Evolutionary conservation across 129 eudicot genomes (phyloP), one percentile per base, ranked within the genome.

Genomic region (Saposhnikovia divaricata): DNA sequence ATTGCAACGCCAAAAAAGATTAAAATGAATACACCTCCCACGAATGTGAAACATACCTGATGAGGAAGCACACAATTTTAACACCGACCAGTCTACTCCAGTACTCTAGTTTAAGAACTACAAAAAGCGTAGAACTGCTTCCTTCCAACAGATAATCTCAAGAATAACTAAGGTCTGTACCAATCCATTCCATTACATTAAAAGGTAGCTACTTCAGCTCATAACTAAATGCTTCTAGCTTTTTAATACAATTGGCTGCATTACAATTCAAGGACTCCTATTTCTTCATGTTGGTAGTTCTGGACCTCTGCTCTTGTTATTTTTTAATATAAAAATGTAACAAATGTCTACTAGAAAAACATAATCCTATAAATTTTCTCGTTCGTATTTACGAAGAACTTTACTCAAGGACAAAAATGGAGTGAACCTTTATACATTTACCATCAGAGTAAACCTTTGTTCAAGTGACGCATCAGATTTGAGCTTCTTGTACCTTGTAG

Each of bases 371-470:
- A n/a, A 6, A 55, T 55, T 55, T 19, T 55, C 63, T 55, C 63
- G 6, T 59, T 23, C 66, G 14, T 59, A n/a, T 59, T 23, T 23
- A 23, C 31, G 23, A 21, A 9, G 66, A 57, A 57, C 66, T 57
- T 57, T 57, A 59, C 66, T 2, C 66, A 59, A 59, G 4, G 31
- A 59, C 28, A 61, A 61, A 5, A 61, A 61, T 10, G 12, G 69
- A 61, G 25, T n/a, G n/a, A n/a, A n/a, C n/a, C n/a, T n/a, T n/a
- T n/a, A n/a, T n/a, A n/a, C n/a, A n/a, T n/a, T n/a, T n/a, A n/a
- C n/a, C n/a, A n/a, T n/a, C n/a, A n/a, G n/a, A n/a, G n/a, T n/a
- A 96, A 96, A 0, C 99, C 97, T 66, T 90, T 92, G 61, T 96
- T 92, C 87, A 96, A 61, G 46, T 96, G 98, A n/a, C 98, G 76